phyloP scores from a whole-genome alignment of 768 basidiomycete species.

The Russula vinacea region DNA sequence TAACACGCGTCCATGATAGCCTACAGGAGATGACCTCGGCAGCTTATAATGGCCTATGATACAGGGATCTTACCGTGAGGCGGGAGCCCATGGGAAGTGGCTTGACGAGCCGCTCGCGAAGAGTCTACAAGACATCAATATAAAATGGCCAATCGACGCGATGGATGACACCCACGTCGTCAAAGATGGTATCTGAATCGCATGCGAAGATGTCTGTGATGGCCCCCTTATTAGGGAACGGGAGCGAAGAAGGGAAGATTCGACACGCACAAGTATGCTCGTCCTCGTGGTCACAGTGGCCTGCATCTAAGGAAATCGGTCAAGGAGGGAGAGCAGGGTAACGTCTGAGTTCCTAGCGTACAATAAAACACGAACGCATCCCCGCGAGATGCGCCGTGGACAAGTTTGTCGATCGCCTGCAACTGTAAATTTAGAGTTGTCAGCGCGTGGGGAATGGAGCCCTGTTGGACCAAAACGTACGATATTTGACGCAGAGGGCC shows the following conservation, averaged over 20 bases:
- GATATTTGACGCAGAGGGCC: conserved; percentile 25
- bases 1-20: conserved; percentile 31
- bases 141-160: not conserved
- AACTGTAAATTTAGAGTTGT: conserved; percentile 11
- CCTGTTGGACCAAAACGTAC: conserved; percentile 9
- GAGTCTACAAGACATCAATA: conserved; percentile 15
- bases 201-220: conserved; percentile 15
- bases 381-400: conserved; percentile 15
- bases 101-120: conserved; percentile 27
- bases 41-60: too few relatives aligned
- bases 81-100: conserved; percentile 23
- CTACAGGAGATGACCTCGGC: conserved; percentile 8
- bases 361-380: conserved; percentile 31
- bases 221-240: not conserved
- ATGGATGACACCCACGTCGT: conserved; percentile 21
- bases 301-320: conserved; percentile 2
- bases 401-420: conserved; percentile 22
- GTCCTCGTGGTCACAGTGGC: conserved; percentile 17
- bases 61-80: conserved; percentile 21
- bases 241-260: not conserved
- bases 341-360: conserved; percentile 5
- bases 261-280: conserved; percentile 14
- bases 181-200: conserved; percentile 22
- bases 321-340: not conserved
- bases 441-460: not conserved